Evolutionary conservation across 2,329 filamentous ascomycete species (phyloP).

Genomic region (Beauveria rudraprayagi): DNA sequence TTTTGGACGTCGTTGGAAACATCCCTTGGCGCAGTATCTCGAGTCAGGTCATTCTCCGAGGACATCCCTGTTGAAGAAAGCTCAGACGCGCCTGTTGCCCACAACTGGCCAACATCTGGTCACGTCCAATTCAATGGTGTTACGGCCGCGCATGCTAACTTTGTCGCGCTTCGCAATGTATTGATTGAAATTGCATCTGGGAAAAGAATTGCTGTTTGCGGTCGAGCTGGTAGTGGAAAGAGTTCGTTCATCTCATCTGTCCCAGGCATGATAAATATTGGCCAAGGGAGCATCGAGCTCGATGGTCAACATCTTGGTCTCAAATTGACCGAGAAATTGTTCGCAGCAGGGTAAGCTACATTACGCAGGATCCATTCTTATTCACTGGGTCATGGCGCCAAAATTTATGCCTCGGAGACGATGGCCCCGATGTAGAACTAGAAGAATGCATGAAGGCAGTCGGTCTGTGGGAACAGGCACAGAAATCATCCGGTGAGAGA

Average conservation of each 20-base stretch:
- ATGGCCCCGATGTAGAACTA: background rate
- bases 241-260: background rate
- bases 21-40: constrained; percentile 14
- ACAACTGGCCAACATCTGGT: constrained; percentile 6
- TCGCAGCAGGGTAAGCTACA: constrained; percentile 5
- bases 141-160: constrained; percentile 6
- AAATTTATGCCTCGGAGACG: background rate
- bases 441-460: constrained; percentile 1
- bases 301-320: background rate
- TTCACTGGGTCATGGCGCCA: constrained; percentile 3
- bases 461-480: background rate
- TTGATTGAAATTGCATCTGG: constrained; percentile 7
- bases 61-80: constrained; percentile 6
- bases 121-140: constrained; percentile 2
- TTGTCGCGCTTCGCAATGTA: constrained; percentile 9
- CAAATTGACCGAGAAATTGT: background rate
- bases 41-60: constrained; percentile 6
- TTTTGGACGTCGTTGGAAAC: constrained; percentile 19
- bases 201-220: constrained; percentile 6
- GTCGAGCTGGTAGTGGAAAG: constrained; percentile 4
- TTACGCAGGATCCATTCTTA: constrained; percentile 14
- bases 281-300: background rate
- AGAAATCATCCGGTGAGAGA: background rate
- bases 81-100: constrained; percentile 1
- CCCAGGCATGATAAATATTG: constrained; percentile 3